A percentile compares a stretch with the other conserved stretches of the same genome.
Evolutionary conservation across 2,329 filamentous ascomycete genomes (phyloP).

Genomic region (Ophiosphaerella herpotricha): DNA sequence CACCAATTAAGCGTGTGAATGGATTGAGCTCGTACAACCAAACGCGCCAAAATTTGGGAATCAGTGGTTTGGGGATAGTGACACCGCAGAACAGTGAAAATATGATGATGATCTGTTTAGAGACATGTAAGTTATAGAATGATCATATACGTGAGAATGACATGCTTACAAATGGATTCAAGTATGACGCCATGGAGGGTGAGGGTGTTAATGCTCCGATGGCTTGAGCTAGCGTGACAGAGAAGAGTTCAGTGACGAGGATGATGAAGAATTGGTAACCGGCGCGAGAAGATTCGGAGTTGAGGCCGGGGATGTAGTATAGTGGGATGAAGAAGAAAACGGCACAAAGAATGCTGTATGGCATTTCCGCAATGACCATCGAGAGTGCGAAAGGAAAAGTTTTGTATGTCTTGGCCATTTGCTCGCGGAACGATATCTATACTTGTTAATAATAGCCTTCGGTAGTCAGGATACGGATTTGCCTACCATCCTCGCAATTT

Average conservation of each 20-base stretch:
- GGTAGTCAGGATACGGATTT: too few species aligned
- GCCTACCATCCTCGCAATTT: slow-evolving; percentile 77
- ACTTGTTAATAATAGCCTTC: too few species aligned
- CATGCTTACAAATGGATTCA: slow-evolving; percentile 64
- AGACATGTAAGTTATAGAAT: slow-evolving; percentile 51
- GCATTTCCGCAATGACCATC: slow-evolving; percentile 82
- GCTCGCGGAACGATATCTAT: slow-evolving; percentile 68
- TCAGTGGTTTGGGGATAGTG: slow-evolving; percentile 76
- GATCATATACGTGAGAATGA: too few species aligned
- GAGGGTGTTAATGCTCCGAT: slow-evolving; percentile 78
- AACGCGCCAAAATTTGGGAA: slow-evolving; percentile 75
- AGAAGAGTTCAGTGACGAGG: slow-evolving; percentile 81
- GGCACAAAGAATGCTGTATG: slow-evolving; percentile 80
- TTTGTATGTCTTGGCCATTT: slow-evolving; percentile 84
- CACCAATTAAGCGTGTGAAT: slow-evolving; percentile 79
- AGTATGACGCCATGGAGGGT: slow-evolving; percentile 76
- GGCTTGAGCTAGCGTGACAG: slow-evolving; percentile 74
- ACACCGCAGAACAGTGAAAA: slow-evolving; percentile 89
- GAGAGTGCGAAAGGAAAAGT: slow-evolving; percentile 76
- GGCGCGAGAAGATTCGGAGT: slow-evolving; percentile 64
- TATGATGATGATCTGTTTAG: slow-evolving; percentile 69
- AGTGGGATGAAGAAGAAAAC: slow-evolving; percentile 80
- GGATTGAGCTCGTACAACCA: slow-evolving; percentile 86
- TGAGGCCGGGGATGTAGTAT: slow-evolving; percentile 83
- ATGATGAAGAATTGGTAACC: slow-evolving; percentile 89